Evolutionary conservation across 441 rosid species (phyloP).

Genomic region (Rhodomyrtus psidioides): DNA sequence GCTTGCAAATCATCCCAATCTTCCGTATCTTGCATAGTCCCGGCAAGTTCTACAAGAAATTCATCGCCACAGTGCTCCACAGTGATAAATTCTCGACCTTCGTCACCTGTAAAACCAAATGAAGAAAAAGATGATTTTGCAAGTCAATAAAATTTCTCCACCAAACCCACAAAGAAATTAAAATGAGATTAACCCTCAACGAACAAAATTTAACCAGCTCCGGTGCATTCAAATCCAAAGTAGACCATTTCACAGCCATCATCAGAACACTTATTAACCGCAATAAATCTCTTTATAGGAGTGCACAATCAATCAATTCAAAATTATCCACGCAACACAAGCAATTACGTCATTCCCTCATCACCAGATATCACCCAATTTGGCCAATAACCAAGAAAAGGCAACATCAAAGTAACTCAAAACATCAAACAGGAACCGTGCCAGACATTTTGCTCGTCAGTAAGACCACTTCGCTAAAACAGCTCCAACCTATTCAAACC

Average conservation of each 20-base stretch:
- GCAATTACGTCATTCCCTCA: not conserved
- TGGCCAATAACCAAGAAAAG: not conserved
- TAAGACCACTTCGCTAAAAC: not conserved
- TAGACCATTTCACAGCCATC: accelerated
- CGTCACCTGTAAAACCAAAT: slow-evolving; percentile 45
- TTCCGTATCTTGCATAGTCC: slow-evolving; percentile 59
- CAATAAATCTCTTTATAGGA: not conserved
- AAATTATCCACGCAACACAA: not conserved
- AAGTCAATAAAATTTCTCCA: not conserved
- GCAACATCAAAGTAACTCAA: not conserved
- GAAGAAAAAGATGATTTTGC: not conserved
- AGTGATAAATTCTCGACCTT: slow-evolving; percentile 75
- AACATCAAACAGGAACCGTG: not conserved
- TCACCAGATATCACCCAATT: not conserved
- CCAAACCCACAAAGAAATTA: not conserved
- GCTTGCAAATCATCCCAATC: slow-evolving; percentile 89
- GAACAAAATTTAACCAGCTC: not conserved
- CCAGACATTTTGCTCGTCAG: not conserved
- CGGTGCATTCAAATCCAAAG: not conserved
- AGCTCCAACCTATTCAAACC: too few species aligned
- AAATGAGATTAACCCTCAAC: not conserved
- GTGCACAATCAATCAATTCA: not conserved
- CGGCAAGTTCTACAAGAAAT: slow-evolving; percentile 77
- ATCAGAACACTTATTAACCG: not conserved
- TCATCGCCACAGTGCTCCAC: slow-evolving; percentile 89